Conservation (phyloP, 2,329 filamentous ascomycete species). For the Alternaria tenuissima region DNA sequence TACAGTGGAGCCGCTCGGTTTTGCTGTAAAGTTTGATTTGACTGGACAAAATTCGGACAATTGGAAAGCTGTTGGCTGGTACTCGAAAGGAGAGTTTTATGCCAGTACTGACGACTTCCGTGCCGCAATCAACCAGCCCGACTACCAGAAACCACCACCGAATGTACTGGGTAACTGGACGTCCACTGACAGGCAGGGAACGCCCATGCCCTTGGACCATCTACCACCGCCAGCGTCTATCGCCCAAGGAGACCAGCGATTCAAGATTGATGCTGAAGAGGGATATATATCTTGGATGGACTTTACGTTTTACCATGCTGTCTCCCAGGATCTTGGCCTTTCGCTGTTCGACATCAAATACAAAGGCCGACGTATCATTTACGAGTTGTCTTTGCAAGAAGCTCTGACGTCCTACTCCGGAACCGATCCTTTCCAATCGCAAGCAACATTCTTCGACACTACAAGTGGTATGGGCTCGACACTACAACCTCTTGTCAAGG, state of each 20-base stretch:
- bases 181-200: conserved; percentile 53
- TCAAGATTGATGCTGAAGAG: conserved; percentile 53
- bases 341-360: conserved; percentile 62
- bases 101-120: conserved; percentile 59
- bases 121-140: conserved; percentile 52
- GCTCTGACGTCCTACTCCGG: conserved; percentile 63
- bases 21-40: conserved; percentile 56
- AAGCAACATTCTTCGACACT: conserved; percentile 58
- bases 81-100: conserved; percentile 65
- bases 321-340: conserved; percentile 59
- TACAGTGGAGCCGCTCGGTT: conserved; percentile 57
- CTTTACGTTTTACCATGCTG: conserved; percentile 62
- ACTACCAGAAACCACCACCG: conserved; percentile 57
- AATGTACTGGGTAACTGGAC: conserved; percentile 61
- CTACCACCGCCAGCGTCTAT: conserved; percentile 62
- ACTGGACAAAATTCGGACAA: conserved; percentile 60
- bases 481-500: conserved; percentile 53
- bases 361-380: conserved; percentile 64
- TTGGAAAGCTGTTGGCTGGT: conserved; percentile 63
- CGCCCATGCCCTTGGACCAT: conserved; percentile 57
- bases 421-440: conserved; percentile 58
- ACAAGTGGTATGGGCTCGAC: conserved; percentile 60
- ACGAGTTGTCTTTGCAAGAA: conserved; percentile 65
- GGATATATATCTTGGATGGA: conserved; percentile 63
- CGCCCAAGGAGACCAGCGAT: conserved; percentile 54